These are phyloP conservation scores for Pseudovirgaria hyperparasitica DNA, from an alignment of 2,329 filamentous ascomycete species.

Conservation along the genomic window DNA sequence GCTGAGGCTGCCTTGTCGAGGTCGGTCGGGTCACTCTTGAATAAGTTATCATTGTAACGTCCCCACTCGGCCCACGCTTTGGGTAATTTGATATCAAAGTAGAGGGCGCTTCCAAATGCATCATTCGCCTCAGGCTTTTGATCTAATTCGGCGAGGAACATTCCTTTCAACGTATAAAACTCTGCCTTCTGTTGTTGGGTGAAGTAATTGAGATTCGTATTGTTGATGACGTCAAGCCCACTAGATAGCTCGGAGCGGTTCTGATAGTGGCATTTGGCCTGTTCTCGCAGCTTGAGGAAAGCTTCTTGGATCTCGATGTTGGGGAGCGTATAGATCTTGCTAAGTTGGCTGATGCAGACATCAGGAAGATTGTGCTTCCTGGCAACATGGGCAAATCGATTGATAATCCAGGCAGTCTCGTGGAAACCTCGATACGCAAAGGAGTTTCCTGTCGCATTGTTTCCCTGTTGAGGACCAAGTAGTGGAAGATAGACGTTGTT, in stretches of 20 bases:
- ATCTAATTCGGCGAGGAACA: constrained; percentile 92
- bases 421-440: constrained; percentile 97
- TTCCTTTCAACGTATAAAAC: constrained; percentile 97
- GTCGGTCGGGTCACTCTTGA: constrained; percentile 79
- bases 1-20: constrained; percentile 79
- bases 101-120: constrained; percentile 87
- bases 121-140: constrained; percentile 86
- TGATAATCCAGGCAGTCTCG: constrained; percentile 99
- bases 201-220: constrained; percentile 98
- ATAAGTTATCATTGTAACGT: constrained; percentile 91
- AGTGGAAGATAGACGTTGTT: constrained; percentile 85
- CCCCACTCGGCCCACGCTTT: constrained; percentile 99
- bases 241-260: constrained; percentile 85
- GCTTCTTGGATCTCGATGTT: constrained; percentile 99
- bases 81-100: constrained; percentile 87
- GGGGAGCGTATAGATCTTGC: constrained; percentile 93
- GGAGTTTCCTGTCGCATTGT: constrained; percentile 73
- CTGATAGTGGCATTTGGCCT: constrained; percentile 97
- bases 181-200: constrained; percentile 92
- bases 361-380: constrained; percentile 94
- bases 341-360: constrained; percentile 93
- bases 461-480: constrained; percentile 61
- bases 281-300: constrained; percentile 94
- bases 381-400: constrained; percentile 93
- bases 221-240: constrained; percentile 96